Conservation (phyloP, 768 basidiomycete genomes). For the Termitomyces sp. region DNA sequence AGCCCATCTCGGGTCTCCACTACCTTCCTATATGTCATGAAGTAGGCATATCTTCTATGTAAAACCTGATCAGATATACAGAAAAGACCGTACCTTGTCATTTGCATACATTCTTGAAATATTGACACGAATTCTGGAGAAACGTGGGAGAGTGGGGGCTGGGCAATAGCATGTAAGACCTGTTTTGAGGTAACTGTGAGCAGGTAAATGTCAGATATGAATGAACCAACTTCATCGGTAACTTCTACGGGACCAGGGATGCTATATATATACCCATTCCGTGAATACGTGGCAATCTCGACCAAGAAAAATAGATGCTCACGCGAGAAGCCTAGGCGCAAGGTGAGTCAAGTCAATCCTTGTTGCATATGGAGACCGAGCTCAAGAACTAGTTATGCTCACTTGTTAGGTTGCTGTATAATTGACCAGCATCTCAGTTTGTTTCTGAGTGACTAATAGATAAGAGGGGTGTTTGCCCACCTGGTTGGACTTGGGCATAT, state of each 20-base stretch:
- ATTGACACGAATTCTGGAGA: constrained; percentile 78
- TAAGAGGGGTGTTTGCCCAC: neutral
- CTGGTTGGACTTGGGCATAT: constrained; percentile 7
- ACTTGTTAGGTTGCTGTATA: constrained; percentile 12
- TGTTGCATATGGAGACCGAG: neutral
- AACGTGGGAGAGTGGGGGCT: constrained; percentile 77
- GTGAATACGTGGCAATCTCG: neutral
- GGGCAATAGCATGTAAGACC: constrained; percentile 82
- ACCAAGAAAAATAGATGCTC: neutral
- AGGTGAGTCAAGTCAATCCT: neutral
- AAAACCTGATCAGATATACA: neutral
- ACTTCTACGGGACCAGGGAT: constrained; percentile 55
- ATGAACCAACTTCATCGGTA: constrained; percentile 24
- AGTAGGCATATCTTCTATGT: neutral
- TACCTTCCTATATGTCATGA: constrained; percentile 44
- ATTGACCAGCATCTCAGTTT: neutral
- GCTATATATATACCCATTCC: constrained; percentile 15
- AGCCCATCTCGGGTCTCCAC: constrained; percentile 66
- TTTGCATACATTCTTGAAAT: constrained; percentile 74
- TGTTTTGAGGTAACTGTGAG: constrained; percentile 15
- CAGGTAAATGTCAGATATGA: neutral
- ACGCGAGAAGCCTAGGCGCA: constrained; percentile 19
- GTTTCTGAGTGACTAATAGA: neutral
- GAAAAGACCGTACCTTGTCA: constrained; percentile 50
- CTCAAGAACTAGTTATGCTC: neutral